phyloP scores from a whole-genome alignment of 345 rosid genomes.

The Eucalyptus sp. region DNA sequence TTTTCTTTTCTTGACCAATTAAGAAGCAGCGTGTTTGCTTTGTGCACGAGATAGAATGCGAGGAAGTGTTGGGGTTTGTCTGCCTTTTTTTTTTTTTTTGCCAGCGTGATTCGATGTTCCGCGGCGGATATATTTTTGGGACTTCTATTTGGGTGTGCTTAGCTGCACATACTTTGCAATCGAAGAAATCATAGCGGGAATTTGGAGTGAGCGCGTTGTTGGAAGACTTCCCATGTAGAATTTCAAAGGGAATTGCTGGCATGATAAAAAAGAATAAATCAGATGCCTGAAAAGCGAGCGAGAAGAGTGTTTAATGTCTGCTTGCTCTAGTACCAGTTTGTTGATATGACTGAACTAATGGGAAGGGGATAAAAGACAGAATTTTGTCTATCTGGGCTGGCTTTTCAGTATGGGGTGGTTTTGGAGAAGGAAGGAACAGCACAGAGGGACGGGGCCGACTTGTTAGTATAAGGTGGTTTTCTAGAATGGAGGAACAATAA shows the following conservation, averaged over 20 bases:
- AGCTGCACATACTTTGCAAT: neutral
- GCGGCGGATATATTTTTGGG: neutral
- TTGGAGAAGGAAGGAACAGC: neutral
- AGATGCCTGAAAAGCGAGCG: neutral
- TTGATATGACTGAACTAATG: neutral
- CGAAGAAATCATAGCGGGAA: neutral
- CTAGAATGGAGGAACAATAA: neutral
- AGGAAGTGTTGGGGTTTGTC: neutral
- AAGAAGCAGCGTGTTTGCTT: neutral
- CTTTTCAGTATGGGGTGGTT: neutral
- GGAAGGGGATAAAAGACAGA: neutral
- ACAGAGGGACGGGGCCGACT: neutral
- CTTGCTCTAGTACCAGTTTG: neutral
- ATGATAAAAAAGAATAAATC: neutral
- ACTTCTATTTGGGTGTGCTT: neutral
- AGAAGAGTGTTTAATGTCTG: neutral
- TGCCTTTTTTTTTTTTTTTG: neutral
- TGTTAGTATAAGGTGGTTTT: neutral
- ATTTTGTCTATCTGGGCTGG: neutral
- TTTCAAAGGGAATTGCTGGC: neutral
- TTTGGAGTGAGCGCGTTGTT: neutral
- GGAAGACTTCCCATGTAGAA: neutral
- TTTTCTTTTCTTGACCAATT: neutral
- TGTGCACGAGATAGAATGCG: neutral
- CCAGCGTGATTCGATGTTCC: neutral